Base-by-base conservation (phyloP, 2,329 filamentous ascomycete genomes). In the Zasmidium cellare region DNA sequence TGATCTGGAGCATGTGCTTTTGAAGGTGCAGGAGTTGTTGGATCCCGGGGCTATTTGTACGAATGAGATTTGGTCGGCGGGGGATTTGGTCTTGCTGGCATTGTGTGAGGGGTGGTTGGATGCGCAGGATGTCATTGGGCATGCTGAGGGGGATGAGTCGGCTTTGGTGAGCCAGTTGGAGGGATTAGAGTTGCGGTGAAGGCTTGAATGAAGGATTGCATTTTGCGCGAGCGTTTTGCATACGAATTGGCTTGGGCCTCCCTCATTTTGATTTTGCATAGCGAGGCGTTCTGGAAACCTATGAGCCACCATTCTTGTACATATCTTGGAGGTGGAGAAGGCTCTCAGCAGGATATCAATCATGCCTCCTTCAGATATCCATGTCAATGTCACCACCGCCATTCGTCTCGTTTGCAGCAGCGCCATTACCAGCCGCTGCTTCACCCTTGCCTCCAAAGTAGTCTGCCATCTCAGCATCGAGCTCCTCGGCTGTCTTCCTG, bases 401-500 rank as follows among this genome's bases (percentile, higher is more conserved):
- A 22, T 55, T 58, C 18, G 58, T 56, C 20, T 50, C 62, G 24
- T 62, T 65, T 16, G 59, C 61, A 48, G 62, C 63, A 48, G 57
- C 61, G 22, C 53, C 59, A 49, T 59, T 67, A 70, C 74, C 22
- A 71, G 76, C 35, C 12, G 56, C 48, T 28, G 51, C 53, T 74
- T 76, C n/a, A 69, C 74, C 52, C 67, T 74, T 56, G 67, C 71
- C 49, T 67, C 74, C 87, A 80, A 91, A 97, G 75, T 97, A 97
- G 71, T 96, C 91, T 25, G 88, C 91, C 92, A 97, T 97, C 76
- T 97, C 92, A n/a, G 90, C 91, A 73, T 97, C 92, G 44, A 97
- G 80, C 72, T 97, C 91, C 68, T 96, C 90, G 65, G 92, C 89
- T 0, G 92, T 96, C 83, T 96, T 96, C 76, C 86, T 88, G 1